Evolutionary conservation across 2,329 filamentous ascomycete species (phyloP), one percentile per base, ranked within the genome.

Genomic region (Fusarium papillatum): DNA sequence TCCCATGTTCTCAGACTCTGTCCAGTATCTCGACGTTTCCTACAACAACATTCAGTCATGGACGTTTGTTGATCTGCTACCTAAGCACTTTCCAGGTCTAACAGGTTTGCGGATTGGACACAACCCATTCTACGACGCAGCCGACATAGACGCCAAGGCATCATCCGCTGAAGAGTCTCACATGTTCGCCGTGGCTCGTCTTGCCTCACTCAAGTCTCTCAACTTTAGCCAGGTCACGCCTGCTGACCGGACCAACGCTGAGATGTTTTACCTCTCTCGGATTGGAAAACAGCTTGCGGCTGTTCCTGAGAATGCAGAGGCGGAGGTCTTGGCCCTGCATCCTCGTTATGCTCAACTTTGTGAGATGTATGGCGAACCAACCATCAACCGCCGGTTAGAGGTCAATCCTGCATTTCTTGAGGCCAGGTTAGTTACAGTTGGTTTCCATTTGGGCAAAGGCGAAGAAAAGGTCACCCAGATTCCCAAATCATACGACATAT

Each of bases 181-280:
- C 85, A 98, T 98, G 94, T 89, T 98, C 60, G 95, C 95, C 1
- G 87, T 98, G 31, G 95, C 93, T 34, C 94, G 95, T 4, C 87
- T 98, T 2, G 89, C 90, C 1, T 85, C 86, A 2, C 89, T 98
- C 13, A 89, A 89, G 65, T 88, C 87, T 1, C 88, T 98, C 36
- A 97, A 97, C 81, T 95, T 94, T 82, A 92, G 92, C 73, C 85
- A 87, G 19, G 92, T 98, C 77, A 92, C 92, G 0, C 78, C 87
- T 1, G 91, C 93, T 50, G 96, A 98, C 82, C 92, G 96, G 22
- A 88, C 91, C 66, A 97, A 98, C 80, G 95, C 95, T 7, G 97
- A 98, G 79, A 93, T 96, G 80, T 99, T 98, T 83, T 99, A 99
- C 82, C 90, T 98, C 14, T 95, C 93, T 1, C 90, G 94, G 66